These are phyloP conservation scores for Fusarium sp. DNA, from an alignment of 2,329 filamentous ascomycete genomes.

Conservation along the genomic window DNA sequence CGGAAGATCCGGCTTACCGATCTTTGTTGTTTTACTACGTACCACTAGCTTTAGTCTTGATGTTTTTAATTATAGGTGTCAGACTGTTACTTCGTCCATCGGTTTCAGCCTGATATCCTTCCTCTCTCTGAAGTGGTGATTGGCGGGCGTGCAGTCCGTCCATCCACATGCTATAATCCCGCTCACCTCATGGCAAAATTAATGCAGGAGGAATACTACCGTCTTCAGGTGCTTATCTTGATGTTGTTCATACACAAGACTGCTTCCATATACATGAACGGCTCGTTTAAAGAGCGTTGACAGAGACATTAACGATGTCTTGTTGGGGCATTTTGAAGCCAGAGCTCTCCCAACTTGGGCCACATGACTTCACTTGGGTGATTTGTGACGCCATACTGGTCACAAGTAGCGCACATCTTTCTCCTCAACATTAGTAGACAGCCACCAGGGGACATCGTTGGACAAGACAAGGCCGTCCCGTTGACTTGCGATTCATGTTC, in stretches of 20 bases:
- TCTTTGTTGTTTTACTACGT: not conserved
- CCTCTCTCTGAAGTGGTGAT: slow-evolving; percentile 1
- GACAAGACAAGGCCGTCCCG: slow-evolving; percentile 16
- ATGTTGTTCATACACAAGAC: not conserved
- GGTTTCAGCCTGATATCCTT: slow-evolving; percentile 2
- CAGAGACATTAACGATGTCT: slow-evolving; percentile 19
- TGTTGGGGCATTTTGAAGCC: slow-evolving; percentile 35
- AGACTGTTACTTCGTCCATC: slow-evolving; percentile 6
- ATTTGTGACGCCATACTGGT: slow-evolving; percentile 48
- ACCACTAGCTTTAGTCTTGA: not conserved
- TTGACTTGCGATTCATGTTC: not conserved
- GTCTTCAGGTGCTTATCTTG: not conserved
- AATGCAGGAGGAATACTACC: slow-evolving; percentile 30
- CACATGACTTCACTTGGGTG: slow-evolving; percentile 48
- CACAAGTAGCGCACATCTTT: slow-evolving; percentile 40
- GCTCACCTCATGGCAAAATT: slow-evolving; percentile 8
- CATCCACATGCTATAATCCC: slow-evolving; percentile 15
- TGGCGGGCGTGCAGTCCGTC: slow-evolving; percentile 18
- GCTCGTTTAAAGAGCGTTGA: slow-evolving; percentile 4
- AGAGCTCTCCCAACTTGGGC: slow-evolving; percentile 20
- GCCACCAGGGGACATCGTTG: slow-evolving; percentile 30
- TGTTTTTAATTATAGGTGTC: not conserved
- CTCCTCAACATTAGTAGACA: slow-evolving; percentile 21
- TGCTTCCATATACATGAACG: not conserved
- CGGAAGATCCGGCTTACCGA: not conserved